These are phyloP conservation scores for Aspergillus sp. DNA, from an alignment of 2,329 filamentous ascomycete species.

Conservation along the genomic window DNA sequence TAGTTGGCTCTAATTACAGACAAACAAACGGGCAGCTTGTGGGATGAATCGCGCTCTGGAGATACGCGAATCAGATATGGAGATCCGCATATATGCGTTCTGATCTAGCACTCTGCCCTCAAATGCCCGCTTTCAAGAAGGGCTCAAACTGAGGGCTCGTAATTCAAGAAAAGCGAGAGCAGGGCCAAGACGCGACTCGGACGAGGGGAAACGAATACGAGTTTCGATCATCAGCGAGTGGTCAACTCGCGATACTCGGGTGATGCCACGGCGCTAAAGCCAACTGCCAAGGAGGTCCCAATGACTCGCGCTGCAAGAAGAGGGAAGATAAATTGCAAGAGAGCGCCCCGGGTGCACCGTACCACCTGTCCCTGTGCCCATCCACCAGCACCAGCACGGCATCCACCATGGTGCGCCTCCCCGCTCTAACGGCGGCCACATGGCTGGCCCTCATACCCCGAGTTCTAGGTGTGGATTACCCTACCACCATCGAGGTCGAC, in stretches of 20 bases:
- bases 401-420: background rate
- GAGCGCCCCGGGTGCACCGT: too few relatives aligned
- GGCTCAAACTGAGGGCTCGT: background rate
- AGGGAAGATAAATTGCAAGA: background rate
- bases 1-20: too few relatives aligned
- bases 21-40: too few relatives aligned
- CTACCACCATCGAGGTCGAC: conserved; percentile 8
- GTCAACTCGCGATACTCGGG: too few relatives aligned
- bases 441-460: background rate
- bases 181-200: background rate
- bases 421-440: background rate
- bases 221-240: background rate
- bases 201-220: background rate
- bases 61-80: too few relatives aligned
- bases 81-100: too few relatives aligned
- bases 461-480: background rate
- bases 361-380: background rate
- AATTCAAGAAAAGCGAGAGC: background rate
- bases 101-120: background rate
- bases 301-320: background rate
- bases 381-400: too few relatives aligned
- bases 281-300: background rate
- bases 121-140: background rate
- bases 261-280: too few relatives aligned
- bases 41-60: too few relatives aligned